Conservation (phyloP, 2,329 filamentous ascomycete species). For the Beauveria sp. region DNA sequence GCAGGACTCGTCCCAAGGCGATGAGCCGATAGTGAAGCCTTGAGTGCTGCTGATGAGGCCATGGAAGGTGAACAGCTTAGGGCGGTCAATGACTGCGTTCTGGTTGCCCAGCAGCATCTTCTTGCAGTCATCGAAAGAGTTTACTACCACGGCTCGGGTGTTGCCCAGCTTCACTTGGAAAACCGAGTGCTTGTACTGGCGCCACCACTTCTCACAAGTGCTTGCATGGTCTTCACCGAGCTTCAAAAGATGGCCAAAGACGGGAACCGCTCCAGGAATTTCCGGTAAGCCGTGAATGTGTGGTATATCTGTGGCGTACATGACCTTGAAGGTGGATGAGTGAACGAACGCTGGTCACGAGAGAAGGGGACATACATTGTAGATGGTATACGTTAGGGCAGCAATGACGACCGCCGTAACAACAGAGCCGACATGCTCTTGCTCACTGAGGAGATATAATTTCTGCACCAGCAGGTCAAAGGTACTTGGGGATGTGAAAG, state of each 20-base stretch:
- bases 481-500: no score
- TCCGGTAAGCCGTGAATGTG: slow-evolving; percentile 41
- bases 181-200: slow-evolving; percentile 36
- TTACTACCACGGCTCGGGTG: slow-evolving; percentile 43
- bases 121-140: slow-evolving; percentile 43
- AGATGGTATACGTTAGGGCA: background rate
- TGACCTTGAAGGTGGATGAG: slow-evolving; percentile 13
- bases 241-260: slow-evolving; percentile 41
- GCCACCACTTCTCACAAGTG: slow-evolving; percentile 42
- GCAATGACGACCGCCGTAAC: background rate
- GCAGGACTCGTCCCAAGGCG: slow-evolving; percentile 45
- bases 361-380: background rate
- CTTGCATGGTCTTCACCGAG: slow-evolving; percentile 47
- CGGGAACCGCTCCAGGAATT: slow-evolving; percentile 40
- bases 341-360: background rate
- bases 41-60: slow-evolving; percentile 43
- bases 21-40: slow-evolving; percentile 47
- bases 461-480: no score
- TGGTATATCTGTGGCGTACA: slow-evolving; percentile 36
- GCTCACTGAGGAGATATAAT: no score
- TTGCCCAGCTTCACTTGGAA: slow-evolving; percentile 48
- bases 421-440: background rate
- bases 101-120: slow-evolving; percentile 42
- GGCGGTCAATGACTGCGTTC: slow-evolving; percentile 41
- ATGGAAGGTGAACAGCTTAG: slow-evolving; percentile 46